A percentile compares a stretch with the other conserved stretches of the same genome.
Conservation (phyloP, 1,284 basidiomycete genomes). For the Pseudozyma flocculosa region DNA sequence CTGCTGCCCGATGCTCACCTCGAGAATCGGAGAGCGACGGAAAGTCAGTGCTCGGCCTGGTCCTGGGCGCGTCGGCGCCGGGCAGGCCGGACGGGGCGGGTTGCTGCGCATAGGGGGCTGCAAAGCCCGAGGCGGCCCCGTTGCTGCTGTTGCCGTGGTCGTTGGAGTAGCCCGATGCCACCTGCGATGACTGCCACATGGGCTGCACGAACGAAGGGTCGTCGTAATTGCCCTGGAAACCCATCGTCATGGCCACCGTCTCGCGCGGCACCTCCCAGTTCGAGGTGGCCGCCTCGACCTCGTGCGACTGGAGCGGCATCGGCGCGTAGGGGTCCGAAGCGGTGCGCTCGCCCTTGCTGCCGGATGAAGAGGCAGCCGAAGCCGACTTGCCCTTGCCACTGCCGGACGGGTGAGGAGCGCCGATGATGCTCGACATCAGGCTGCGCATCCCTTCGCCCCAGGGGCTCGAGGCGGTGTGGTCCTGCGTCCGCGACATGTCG, state of each 20-base stretch:
- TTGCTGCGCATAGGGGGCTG: not conserved
- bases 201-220: constrained; percentile 10
- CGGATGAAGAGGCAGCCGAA: not conserved
- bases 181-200: constrained; percentile 2
- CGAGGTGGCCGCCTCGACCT: constrained; percentile 30
- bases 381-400: constrained; percentile 10
- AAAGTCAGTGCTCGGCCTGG: not conserved
- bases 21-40: not conserved
- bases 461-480: constrained; percentile 11
- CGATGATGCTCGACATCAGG: constrained; percentile 33
- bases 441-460: constrained; percentile 39
- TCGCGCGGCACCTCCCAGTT: constrained; percentile 35
- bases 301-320: constrained; percentile 17
- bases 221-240: constrained; percentile 24
- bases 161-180: not conserved
- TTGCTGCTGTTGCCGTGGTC: constrained; percentile 5
- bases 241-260: constrained; percentile 36
- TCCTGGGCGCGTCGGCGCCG: constrained; percentile 1
- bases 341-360: not conserved
- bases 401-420: constrained; percentile 10
- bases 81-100: not conserved
- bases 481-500: not conserved
- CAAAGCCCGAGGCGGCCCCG: constrained; percentile 1
- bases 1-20: too few species aligned
- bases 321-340: constrained; percentile 3